These are phyloP conservation scores for Pistacia integerrima DNA, from an alignment of 345 rosid species.

Conservation along the genomic window DNA sequence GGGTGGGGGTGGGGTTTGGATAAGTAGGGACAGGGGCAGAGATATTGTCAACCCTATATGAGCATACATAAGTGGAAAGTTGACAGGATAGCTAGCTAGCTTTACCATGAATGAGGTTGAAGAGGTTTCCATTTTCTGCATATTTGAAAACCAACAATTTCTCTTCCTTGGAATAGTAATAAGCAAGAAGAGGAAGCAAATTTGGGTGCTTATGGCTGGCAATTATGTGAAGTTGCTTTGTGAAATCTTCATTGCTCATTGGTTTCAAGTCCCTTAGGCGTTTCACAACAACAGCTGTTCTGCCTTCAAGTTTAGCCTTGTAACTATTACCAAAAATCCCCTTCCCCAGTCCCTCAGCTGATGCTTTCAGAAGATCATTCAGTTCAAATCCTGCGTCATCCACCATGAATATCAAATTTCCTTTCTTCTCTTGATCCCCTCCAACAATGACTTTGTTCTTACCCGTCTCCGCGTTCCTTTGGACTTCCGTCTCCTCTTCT, in stretches of 20 bases:
- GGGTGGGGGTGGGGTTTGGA: too few species aligned
- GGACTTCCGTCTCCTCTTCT: neutral
- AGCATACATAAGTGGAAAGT: too few species aligned
- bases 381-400: constrained; percentile 30
- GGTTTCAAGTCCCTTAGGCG: constrained; percentile 50
- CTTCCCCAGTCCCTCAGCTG: constrained; percentile 53
- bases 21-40: too few species aligned
- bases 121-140: constrained; percentile 51
- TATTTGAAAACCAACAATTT: constrained; percentile 48
- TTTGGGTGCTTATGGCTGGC: constrained; percentile 45
- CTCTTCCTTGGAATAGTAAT: constrained; percentile 69
- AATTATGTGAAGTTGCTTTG: constrained; percentile 32
- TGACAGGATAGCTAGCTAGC: neutral
- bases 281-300: constrained; percentile 42
- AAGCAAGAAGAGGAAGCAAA: constrained; percentile 65
- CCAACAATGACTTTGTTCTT: neutral
- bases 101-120: constrained; percentile 56
- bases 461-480: constrained; percentile 2
- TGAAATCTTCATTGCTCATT: constrained; percentile 42
- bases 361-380: constrained; percentile 49
- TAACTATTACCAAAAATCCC: constrained; percentile 53
- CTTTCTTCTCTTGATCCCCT: constrained; percentile 30
- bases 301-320: constrained; percentile 42
- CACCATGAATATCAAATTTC: constrained; percentile 38
- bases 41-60: too few species aligned